These are phyloP conservation scores for Taxillus chinensis DNA, from an alignment of 164 flowering plant species.

Conservation along the genomic window DNA sequence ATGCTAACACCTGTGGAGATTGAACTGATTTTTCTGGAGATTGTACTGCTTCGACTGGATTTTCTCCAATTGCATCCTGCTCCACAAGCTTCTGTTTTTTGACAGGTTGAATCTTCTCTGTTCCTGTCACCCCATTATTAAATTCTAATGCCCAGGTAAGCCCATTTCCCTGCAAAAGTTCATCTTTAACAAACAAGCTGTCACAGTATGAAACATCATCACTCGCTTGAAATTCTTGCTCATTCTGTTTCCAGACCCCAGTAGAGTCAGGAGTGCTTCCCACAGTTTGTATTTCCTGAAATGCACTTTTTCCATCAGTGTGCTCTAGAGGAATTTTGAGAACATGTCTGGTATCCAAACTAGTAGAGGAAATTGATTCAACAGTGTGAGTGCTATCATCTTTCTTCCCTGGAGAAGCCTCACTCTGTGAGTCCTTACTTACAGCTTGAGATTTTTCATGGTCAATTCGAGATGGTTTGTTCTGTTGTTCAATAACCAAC, in stretches of 20 bases:
- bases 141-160: constrained; percentile 77
- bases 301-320: constrained; percentile 10
- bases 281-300: constrained; percentile 10
- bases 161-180: constrained; percentile 86
- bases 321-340: constrained; percentile 5
- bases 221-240: constrained; percentile 33
- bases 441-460: constrained; percentile 18
- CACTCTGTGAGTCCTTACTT: constrained; percentile 22
- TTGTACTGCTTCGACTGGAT: constrained; percentile 5
- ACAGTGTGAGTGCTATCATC: constrained; percentile 17
- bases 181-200: constrained; percentile 67
- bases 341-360: constrained; percentile 10
- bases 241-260: constrained; percentile 16
- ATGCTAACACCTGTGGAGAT: constrained; percentile 51
- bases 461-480: neutral
- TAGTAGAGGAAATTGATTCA: constrained; percentile 13
- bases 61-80: constrained; percentile 9
- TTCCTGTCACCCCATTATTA: constrained; percentile 20
- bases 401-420: constrained; percentile 12
- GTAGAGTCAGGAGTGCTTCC: constrained; percentile 13
- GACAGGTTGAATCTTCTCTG: constrained; percentile 16
- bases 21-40: constrained; percentile 30
- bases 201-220: constrained; percentile 54
- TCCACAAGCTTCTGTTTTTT: constrained; percentile 21
- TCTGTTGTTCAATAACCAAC: constrained; percentile 33